Evolutionary conservation across 2,329 filamentous ascomycete species (phyloP), one percentile per base, ranked within the genome.

Genomic region (Ramularia endophylla): DNA sequence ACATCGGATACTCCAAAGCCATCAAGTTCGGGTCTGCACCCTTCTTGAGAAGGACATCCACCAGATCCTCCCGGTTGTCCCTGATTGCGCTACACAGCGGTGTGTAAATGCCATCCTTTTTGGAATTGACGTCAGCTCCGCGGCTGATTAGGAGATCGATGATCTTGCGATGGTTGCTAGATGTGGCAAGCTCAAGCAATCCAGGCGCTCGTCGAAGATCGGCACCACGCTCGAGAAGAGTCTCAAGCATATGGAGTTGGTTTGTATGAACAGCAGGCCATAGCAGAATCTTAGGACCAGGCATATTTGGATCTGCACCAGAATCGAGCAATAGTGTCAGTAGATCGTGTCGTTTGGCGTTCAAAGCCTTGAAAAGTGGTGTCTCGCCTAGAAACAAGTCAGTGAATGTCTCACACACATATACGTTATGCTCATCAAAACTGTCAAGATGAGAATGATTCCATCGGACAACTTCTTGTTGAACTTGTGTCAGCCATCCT

Each of bases 21-120:
- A 71, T 71, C 15, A 70, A 56, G 45, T 77, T 74, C 12, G 74
- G 68, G 48, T 76, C 65, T 4, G 73, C 74, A 6, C 68, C 70
- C 22, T 72, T 67, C 31, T 64, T 64, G 25, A 76, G 68, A 64
- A 85, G 69, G 11, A 83, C 71, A 12, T 74, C 65, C 37, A 85
- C 71, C 27, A 85, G 77, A 11, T 83, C 78, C 17, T 66, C 57
- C 34, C 75, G 72, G 56, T 84, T 75, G 59, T 85, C 81, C 17
- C 81, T 77, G 48, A 85, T 84, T 0, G 80, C 71, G 0, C 79
- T 77, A 63, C 80, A 84, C 0, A 85, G 67, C 0, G 81, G 80
- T 0, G 81, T 84, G 60, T 81, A 84, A 22, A 77, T 73, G 7
- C 78, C 78, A 47, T 84, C 81, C 37, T 67, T 75, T 54, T 73